These are phyloP conservation scores for Amanita exitialis DNA, from an alignment of 768 basidiomycete genomes.

Conservation along the genomic window DNA sequence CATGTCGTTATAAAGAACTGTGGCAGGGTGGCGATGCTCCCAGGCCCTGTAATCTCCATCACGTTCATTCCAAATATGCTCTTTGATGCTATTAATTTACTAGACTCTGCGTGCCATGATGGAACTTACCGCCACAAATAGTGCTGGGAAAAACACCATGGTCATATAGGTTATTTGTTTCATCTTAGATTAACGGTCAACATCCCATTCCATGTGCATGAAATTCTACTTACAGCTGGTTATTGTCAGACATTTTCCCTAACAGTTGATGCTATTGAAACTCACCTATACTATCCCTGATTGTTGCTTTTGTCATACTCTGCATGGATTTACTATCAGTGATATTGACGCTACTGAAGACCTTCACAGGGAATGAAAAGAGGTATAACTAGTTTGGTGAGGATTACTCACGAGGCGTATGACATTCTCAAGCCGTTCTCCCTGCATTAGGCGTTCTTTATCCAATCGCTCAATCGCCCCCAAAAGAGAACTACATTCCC, in stretches of 20 bases:
- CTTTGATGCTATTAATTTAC: conserved; percentile 17
- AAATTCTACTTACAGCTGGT: conserved; percentile 9
- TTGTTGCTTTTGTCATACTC: conserved; percentile 27
- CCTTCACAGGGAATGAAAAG: conserved; percentile 15
- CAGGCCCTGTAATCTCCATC: conserved; percentile 22
- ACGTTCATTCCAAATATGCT: conserved; percentile 55
- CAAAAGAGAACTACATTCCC: conserved; percentile 36
- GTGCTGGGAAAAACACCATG: conserved; percentile 52
- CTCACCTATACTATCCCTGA: conserved; percentile 21
- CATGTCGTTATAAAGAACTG: conserved; percentile 35
- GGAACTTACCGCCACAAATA: conserved; percentile 34
- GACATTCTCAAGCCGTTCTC: conserved; percentile 36
- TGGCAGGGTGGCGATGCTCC: conserved; percentile 25
- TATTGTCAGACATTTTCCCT: background rate
- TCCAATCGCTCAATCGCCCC: conserved; percentile 41
- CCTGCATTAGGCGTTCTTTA: conserved; percentile 28
- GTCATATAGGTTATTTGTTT: conserved; percentile 52
- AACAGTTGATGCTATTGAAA: background rate
- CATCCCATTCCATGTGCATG: background rate
- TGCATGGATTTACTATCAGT: conserved; percentile 34
- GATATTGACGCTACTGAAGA: conserved; percentile 37
- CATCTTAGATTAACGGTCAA: conserved; percentile 21
- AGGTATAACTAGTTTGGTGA: background rate
- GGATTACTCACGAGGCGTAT: conserved; percentile 29
- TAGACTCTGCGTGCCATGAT: too few species aligned